Conservation (phyloP, 257 asterid genomes). For the Lantana camara region DNA sequence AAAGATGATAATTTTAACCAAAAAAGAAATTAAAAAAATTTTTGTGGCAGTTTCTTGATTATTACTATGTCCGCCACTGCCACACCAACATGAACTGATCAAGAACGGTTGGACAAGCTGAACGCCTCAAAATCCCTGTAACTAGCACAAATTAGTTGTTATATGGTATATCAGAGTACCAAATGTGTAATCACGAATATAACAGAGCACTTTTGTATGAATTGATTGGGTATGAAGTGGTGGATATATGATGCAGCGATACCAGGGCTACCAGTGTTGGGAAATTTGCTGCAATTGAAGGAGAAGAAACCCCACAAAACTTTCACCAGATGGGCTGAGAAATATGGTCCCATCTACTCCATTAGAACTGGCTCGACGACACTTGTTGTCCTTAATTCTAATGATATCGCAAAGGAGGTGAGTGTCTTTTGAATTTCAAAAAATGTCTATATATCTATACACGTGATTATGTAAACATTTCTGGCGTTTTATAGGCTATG, state of each 20-base stretch:
- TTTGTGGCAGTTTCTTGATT: too few species aligned
- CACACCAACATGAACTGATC: too few species aligned
- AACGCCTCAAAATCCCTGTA: too few species aligned
- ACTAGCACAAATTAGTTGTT: too few species aligned
- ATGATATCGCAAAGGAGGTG: slow-evolving; percentile 68
- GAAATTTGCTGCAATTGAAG: slow-evolving; percentile 66
- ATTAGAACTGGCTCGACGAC: slow-evolving; percentile 57
- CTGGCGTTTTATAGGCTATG: slow-evolving; percentile 72
- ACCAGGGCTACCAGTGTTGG: slow-evolving; percentile 65
- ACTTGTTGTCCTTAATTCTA: slow-evolving; percentile 56
- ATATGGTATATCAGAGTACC: too few species aligned
- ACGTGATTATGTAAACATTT: neutral
- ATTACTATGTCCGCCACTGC: too few species aligned
- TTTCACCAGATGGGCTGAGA: slow-evolving; percentile 63
- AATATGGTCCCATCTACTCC: slow-evolving; percentile 66
- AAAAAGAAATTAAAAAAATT: too few species aligned
- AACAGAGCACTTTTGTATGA: neutral
- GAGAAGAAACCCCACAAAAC: slow-evolving; percentile 78
- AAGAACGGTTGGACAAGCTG: too few species aligned
- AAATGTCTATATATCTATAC: too few species aligned
- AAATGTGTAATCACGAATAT: neutral
- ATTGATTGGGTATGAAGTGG: slow-evolving; percentile 8
- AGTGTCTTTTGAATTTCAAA: neutral
- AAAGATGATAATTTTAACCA: too few species aligned
- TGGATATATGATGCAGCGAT: slow-evolving; percentile 48